phyloP scores from a whole-genome alignment of 345 rosid genomes.

The Eucalyptus tenuipes region DNA sequence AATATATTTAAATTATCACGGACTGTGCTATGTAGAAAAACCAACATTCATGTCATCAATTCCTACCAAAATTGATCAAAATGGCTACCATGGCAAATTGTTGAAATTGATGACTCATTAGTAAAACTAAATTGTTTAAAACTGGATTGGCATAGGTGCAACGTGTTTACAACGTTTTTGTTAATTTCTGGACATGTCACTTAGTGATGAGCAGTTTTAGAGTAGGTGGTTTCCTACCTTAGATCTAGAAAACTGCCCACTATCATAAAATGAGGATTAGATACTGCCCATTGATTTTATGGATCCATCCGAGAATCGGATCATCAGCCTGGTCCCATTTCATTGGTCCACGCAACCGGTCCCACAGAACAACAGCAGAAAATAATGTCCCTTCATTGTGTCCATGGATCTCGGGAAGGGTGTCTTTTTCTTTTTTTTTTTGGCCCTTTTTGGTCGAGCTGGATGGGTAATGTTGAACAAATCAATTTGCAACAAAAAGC shows the following conservation, averaged over 20 bases:
- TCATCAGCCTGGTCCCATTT: rapidly evolving
- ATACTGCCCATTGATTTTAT: rapidly evolving
- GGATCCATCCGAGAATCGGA: rapidly evolving
- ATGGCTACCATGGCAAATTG: not conserved
- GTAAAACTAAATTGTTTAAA: not conserved
- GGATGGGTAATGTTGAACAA: too few relatives aligned
- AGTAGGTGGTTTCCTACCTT: too few relatives aligned
- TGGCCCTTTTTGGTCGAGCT: too few relatives aligned
- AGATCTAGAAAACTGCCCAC: too few relatives aligned
- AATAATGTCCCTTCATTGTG: too few relatives aligned
- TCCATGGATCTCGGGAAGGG: too few relatives aligned
- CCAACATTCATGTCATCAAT: rapidly evolving
- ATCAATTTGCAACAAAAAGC: too few relatives aligned
- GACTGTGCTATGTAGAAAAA: rapidly evolving
- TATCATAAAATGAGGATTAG: too few relatives aligned
- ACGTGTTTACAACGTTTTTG: rapidly evolving
- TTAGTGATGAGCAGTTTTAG: rapidly evolving
- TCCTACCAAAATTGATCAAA: not conserved
- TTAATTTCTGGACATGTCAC: rapidly evolving
- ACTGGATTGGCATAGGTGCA: too few relatives aligned
- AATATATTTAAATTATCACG: rapidly evolving
- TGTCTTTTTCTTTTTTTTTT: too few relatives aligned
- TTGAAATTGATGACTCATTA: not conserved
- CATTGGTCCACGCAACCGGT: too few relatives aligned
- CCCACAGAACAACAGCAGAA: too few relatives aligned